Conservation (phyloP, 768 basidiomycete genomes). For the Xerocomellus intermedius region DNA sequence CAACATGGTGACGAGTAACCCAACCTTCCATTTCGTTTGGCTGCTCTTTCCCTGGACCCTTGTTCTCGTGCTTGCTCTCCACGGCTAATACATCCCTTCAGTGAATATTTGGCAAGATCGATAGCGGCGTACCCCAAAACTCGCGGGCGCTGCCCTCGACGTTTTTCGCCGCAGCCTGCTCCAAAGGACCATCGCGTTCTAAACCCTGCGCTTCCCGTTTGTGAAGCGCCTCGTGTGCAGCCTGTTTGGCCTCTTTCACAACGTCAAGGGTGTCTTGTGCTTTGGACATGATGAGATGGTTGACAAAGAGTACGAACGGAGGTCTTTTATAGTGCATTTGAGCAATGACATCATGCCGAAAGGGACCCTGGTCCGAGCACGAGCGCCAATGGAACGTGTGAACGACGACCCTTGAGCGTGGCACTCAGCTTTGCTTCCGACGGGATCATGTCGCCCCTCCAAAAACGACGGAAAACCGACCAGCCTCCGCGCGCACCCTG, state of each 20-base stretch:
- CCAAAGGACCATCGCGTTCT: not conserved
- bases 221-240: not conserved
- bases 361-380: not conserved
- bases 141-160: not conserved
- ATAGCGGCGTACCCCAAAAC: not conserved
- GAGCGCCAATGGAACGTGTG: constrained; percentile 1
- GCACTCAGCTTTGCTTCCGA: not conserved
- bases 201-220: not conserved
- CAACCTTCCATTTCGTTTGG: not conserved
- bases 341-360: not conserved
- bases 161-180: not conserved
- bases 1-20: not conserved
- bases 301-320: not conserved
- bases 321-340: not conserved
- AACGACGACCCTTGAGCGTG: not conserved
- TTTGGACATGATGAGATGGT: not conserved
- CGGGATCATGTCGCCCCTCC: not conserved
- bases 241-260: not conserved
- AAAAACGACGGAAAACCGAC: not conserved
- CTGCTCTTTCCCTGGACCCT: not conserved
- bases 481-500: not conserved
- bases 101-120: not conserved
- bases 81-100: not conserved
- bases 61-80: not conserved
- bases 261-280: not conserved